phyloP scores from a whole-genome alignment of 208 protist genomes.

The Ichthyophonus hoferi region DNA sequence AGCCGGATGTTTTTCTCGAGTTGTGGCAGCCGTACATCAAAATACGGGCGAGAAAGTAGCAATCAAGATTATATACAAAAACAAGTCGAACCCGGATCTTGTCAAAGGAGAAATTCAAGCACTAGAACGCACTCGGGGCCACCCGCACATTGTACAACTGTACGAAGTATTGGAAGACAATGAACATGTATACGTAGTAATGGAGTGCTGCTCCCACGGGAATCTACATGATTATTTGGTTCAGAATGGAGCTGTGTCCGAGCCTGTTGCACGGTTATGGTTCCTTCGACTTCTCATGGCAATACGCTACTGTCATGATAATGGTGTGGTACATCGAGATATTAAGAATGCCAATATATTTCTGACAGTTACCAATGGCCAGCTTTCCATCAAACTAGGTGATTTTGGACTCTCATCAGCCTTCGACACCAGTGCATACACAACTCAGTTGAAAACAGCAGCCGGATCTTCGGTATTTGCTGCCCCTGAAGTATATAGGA shows the following conservation, averaged over 20 bases:
- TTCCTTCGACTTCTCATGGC: neutral
- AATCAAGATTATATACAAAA: neutral
- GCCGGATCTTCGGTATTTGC: neutral
- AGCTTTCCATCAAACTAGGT: neutral
- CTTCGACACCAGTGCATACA: neutral
- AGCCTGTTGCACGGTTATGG: neutral
- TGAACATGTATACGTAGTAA: neutral
- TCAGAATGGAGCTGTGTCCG: neutral
- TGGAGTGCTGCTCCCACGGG: neutral
- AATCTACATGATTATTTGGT: neutral
- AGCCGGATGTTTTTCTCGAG: neutral
- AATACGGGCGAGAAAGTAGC: neutral
- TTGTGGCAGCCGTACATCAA: neutral
- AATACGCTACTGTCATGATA: neutral
- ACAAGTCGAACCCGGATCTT: neutral
- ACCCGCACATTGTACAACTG: conserved; percentile 11
- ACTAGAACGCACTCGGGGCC: neutral
- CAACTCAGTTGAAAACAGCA: neutral
- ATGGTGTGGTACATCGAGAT: neutral
- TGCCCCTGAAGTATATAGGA: neutral
- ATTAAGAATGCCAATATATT: neutral
- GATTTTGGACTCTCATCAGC: neutral
- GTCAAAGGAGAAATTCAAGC: neutral
- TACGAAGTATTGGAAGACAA: neutral
- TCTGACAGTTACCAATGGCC: neutral